Evolutionary conservation across 2,329 filamentous ascomycete genomes (phyloP).

Genomic region (Diaporthe amygdali): DNA sequence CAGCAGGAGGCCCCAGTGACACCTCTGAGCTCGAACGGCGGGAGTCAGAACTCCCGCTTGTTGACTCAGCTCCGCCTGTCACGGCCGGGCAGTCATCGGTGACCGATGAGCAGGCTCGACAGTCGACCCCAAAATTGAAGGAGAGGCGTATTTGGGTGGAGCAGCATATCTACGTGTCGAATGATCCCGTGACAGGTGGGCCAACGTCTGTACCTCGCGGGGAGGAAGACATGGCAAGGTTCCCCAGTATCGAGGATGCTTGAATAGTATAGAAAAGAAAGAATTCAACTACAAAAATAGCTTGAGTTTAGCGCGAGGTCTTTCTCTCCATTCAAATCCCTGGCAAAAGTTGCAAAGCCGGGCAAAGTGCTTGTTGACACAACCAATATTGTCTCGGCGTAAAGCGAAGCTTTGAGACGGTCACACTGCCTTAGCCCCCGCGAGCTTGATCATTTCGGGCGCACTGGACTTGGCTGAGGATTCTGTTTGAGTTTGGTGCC

Average conservation of each 20-base stretch:
- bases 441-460: neutral
- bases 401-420: neutral
- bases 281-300: neutral
- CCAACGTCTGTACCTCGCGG: neutral
- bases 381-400: neutral
- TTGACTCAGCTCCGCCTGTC: neutral
- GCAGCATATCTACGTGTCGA: neutral
- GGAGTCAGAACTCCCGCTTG: neutral
- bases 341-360: neutral
- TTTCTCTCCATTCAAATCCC: neutral
- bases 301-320: neutral
- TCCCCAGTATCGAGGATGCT: neutral
- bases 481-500: neutral
- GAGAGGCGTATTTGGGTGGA: slow-evolving; percentile 2
- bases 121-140: neutral
- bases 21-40: neutral
- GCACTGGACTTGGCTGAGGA: neutral
- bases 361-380: neutral
- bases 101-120: neutral
- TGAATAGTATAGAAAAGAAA: neutral
- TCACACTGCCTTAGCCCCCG: neutral
- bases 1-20: neutral
- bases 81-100: neutral
- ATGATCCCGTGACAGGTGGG: neutral
- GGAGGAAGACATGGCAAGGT: neutral